Conservation (phyloP, 2,329 filamentous ascomycete genomes). For the Metarhizium guizhouense region DNA sequence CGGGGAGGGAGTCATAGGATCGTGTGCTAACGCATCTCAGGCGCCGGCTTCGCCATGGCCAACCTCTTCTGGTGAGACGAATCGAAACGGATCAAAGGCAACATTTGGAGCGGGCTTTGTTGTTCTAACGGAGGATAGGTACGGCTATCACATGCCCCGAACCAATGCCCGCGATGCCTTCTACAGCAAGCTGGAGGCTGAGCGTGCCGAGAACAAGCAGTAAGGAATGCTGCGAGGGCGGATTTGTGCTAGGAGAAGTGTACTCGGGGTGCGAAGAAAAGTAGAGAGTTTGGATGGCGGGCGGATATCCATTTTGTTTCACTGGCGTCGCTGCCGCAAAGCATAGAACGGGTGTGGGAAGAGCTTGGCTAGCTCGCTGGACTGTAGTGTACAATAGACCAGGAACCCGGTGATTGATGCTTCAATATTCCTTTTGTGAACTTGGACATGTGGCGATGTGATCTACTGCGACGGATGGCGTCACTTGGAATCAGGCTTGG, state of each 20-base stretch:
- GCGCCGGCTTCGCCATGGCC: slow-evolving; percentile 44
- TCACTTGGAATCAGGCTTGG: too few species aligned
- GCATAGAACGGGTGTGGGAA: slow-evolving; percentile 5
- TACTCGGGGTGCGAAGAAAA: background rate
- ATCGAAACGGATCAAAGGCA: background rate
- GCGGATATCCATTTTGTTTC: slow-evolving; percentile 2
- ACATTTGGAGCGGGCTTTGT: slow-evolving; percentile 3
- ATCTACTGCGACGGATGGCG: background rate
- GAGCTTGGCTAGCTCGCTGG: slow-evolving; percentile 14
- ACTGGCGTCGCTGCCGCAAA: slow-evolving; percentile 1
- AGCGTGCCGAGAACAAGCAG: slow-evolving; percentile 33
- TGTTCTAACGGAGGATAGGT: slow-evolving; percentile 32
- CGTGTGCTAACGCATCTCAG: slow-evolving; percentile 31
- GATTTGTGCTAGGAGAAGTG: background rate
- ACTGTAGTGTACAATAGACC: slow-evolving; percentile 18
- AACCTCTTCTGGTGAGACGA: slow-evolving; percentile 47
- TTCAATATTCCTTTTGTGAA: slow-evolving; percentile 2
- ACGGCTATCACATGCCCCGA: slow-evolving; percentile 54
- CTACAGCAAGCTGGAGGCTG: slow-evolving; percentile 50
- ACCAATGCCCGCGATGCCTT: slow-evolving; percentile 48
- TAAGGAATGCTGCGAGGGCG: slow-evolving; percentile 9
- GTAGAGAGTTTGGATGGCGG: background rate
- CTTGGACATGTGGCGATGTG: background rate
- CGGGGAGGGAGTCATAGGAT: background rate
- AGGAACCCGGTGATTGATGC: slow-evolving; percentile 14